A percentile compares a stretch with the other conserved stretches of the same genome.
Conservation (phyloP, 768 basidiomycete species). For the Tricholoma hemisulphureum region DNA sequence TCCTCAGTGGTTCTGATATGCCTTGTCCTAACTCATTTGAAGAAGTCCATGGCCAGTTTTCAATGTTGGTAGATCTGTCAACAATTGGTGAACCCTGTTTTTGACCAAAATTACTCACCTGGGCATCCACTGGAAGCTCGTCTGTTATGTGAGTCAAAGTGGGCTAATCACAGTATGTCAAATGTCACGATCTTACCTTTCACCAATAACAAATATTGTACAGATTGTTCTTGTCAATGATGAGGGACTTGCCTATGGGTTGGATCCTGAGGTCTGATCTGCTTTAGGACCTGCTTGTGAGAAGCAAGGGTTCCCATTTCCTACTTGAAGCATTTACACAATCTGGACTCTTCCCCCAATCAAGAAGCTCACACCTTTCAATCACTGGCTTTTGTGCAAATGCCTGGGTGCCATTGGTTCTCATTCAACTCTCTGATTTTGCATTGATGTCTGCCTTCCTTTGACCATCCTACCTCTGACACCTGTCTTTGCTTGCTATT, state of each 20-base stretch:
- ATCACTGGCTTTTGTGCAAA: background rate
- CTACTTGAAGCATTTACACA: background rate
- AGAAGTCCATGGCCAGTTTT: background rate
- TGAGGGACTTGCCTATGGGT: background rate
- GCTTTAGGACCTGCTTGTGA: background rate
- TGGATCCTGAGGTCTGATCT: background rate
- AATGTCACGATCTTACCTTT: background rate
- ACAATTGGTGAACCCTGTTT: background rate
- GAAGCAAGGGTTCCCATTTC: background rate
- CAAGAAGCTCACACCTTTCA: background rate
- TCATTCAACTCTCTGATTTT: background rate
- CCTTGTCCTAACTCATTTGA: background rate
- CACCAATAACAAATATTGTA: background rate
- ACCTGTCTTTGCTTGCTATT: background rate
- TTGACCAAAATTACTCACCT: slow-evolving; percentile 1
- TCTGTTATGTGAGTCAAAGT: background rate
- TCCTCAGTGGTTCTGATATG: background rate
- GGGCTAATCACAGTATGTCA: background rate
- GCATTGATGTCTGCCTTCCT: background rate
- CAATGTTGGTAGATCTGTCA: background rate
- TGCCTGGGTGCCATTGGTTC: background rate
- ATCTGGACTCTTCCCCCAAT: background rate
- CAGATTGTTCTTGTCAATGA: background rate
- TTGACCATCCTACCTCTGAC: background rate
- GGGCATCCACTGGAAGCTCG: slow-evolving; percentile 4